Evolutionary conservation across 129 eudicot genomes (phyloP).

Genomic region (Tanacetum coccineum): DNA sequence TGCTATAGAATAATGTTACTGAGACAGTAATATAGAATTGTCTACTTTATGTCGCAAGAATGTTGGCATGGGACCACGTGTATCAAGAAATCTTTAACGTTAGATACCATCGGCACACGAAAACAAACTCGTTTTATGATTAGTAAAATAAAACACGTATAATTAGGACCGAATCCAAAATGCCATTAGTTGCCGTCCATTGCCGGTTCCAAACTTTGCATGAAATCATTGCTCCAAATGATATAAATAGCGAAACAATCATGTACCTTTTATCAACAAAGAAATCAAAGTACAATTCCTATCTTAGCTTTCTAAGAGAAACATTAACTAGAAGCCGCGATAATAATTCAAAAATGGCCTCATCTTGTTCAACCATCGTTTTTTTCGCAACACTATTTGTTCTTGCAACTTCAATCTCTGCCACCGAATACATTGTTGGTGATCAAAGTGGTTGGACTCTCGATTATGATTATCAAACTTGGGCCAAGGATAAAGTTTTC

Average conservation of each 20-base stretch:
- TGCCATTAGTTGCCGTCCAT: slow-evolving; percentile 7
- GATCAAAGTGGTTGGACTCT: no score
- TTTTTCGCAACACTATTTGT: no score
- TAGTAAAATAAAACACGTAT: no score
- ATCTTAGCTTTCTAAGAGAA: not conserved
- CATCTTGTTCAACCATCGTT: no score
- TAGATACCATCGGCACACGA: not conserved
- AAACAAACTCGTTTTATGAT: not conserved
- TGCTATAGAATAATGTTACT: no score
- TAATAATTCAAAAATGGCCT: not conserved
- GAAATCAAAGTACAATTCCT: not conserved
- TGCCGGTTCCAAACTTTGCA: not conserved
- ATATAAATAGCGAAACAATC: not conserved
- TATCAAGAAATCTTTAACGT: not conserved
- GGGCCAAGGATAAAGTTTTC: no score
- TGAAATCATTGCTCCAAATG: not conserved
- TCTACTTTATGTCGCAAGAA: not conserved
- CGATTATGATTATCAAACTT: no score
- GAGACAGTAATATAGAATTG: no score
- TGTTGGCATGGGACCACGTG: not conserved
- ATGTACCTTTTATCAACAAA: not conserved
- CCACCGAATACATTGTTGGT: no score
- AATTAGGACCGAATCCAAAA: not conserved
- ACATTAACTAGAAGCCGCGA: not conserved
- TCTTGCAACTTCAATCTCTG: no score